A percentile compares a stretch with the other conserved stretches of the same genome.
Conservation (phyloP, 2,329 filamentous ascomycete genomes). For the Sodiomyces alkalinus region DNA sequence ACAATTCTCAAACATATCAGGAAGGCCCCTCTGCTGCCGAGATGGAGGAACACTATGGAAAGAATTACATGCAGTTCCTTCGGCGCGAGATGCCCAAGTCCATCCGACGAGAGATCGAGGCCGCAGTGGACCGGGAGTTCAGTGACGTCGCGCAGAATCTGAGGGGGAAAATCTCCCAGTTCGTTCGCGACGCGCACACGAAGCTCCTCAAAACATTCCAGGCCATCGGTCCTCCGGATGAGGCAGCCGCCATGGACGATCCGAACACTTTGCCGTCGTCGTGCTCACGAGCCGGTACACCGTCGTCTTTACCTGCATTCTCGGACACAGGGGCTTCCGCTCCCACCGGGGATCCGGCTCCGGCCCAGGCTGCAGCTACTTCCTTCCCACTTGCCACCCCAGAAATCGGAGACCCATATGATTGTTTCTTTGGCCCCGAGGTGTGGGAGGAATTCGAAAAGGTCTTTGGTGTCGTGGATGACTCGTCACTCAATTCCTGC, state of each 20-base stretch:
- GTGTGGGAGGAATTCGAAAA: too few species aligned
- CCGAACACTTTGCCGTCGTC: background rate
- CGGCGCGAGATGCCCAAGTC: constrained; percentile 17
- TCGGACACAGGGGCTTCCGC: too few species aligned
- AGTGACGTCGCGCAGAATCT: constrained; percentile 12
- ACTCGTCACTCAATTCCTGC: background rate
- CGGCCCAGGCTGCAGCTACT: too few species aligned
- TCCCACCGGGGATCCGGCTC: too few species aligned
- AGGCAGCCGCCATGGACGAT: constrained; percentile 1
- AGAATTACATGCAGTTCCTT: too few species aligned
- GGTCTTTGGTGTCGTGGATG: background rate
- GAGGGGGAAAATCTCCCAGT: constrained; percentile 9
- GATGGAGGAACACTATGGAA: constrained; percentile 8
- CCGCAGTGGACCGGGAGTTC: constrained; percentile 12
- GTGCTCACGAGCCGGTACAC: too few species aligned
- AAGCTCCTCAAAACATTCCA: constrained; percentile 10
- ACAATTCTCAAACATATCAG: background rate
- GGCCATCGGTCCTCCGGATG: constrained; percentile 4
- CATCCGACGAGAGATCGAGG: constrained; percentile 16
- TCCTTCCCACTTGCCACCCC: too few species aligned
- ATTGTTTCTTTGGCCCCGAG: too few species aligned
- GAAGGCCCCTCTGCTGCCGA: background rate
- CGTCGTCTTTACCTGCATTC: too few species aligned
- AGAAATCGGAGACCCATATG: too few species aligned
- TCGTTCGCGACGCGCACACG: constrained; percentile 10